Percentiles rank a stretch among this genome's conserved stretches.
Evolutionary conservation across 2,329 filamentous ascomycete species (phyloP).

Genomic region (Sporothrix dimorphospora): DNA sequence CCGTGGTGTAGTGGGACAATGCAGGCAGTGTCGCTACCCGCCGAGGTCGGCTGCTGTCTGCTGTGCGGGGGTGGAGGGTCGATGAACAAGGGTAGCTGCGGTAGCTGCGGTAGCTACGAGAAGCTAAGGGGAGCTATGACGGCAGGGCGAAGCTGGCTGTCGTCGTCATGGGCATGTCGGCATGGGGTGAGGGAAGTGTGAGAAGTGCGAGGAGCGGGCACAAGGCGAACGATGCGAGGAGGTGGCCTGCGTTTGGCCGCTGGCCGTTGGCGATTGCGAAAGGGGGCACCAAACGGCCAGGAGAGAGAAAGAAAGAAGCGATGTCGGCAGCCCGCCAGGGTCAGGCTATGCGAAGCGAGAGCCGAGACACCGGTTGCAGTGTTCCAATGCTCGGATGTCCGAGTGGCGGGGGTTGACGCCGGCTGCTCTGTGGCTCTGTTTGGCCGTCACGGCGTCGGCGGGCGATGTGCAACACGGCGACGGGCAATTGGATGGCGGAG

Average conservation of each 20-base stretch:
- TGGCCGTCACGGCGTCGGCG: conserved; percentile 9
- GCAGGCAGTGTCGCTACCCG: not conserved
- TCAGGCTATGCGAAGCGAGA: not conserved
- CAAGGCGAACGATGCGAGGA: not conserved
- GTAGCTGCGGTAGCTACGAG: not conserved
- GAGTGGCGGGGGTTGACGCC: not conserved
- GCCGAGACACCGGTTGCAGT: not conserved
- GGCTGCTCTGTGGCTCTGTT: not conserved
- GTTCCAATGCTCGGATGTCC: not conserved
- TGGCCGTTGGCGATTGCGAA: not conserved
- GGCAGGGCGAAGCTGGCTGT: not conserved
- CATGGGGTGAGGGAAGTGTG: not conserved
- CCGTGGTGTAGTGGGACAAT: not conserved
- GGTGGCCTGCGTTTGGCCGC: conserved; percentile 4
- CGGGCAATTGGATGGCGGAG: not conserved
- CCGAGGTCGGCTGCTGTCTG: conserved; percentile 4
- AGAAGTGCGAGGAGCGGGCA: not conserved
- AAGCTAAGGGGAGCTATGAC: not conserved
- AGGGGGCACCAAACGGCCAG: conserved; percentile 7
- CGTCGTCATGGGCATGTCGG: conserved; percentile 1
- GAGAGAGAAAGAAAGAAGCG: not conserved
- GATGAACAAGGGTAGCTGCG: not conserved
- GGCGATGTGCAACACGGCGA: not conserved
- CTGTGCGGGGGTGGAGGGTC: not conserved
- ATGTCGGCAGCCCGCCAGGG: not conserved